Conservation (phyloP, 306 rosid species). For the Inga oerstediana region DNA sequence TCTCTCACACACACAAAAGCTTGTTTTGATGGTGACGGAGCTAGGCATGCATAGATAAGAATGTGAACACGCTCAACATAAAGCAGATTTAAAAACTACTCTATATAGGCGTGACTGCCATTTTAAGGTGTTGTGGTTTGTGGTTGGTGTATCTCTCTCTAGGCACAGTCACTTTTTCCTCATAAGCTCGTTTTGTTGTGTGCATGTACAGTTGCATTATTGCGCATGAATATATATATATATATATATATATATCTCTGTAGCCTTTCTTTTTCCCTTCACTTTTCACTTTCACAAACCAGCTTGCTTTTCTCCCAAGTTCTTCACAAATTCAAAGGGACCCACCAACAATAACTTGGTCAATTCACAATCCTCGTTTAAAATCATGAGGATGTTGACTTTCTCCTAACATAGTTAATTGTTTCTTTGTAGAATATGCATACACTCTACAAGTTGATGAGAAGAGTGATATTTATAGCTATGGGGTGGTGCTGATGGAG, state of each 20-base stretch:
- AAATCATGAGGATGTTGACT: slow-evolving; percentile 50
- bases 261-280: slow-evolving; percentile 12
- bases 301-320: slow-evolving; percentile 10
- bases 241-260: background rate
- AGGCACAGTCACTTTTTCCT: background rate
- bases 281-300: slow-evolving; percentile 37
- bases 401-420: slow-evolving; percentile 8
- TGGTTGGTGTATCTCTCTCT: background rate
- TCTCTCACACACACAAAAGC: background rate
- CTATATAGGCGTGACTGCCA: slow-evolving; percentile 8
- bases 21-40: background rate
- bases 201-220: slow-evolving; percentile 29
- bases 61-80: background rate
- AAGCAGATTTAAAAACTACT: background rate
- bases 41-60: background rate
- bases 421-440: slow-evolving; percentile 74
- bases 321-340: slow-evolving; percentile 33
- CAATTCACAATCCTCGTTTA: slow-evolving; percentile 36
- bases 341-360: slow-evolving; percentile 35
- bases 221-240: slow-evolving; percentile 33
- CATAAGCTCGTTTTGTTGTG: slow-evolving; percentile 26
- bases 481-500: slow-evolving; percentile 86
- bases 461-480: slow-evolving; percentile 93
- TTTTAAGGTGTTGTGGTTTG: background rate
- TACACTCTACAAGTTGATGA: slow-evolving; percentile 94